Conservation (phyloP, 2,329 filamentous ascomycete species). For the Dactylonectria macrodidyma region DNA sequence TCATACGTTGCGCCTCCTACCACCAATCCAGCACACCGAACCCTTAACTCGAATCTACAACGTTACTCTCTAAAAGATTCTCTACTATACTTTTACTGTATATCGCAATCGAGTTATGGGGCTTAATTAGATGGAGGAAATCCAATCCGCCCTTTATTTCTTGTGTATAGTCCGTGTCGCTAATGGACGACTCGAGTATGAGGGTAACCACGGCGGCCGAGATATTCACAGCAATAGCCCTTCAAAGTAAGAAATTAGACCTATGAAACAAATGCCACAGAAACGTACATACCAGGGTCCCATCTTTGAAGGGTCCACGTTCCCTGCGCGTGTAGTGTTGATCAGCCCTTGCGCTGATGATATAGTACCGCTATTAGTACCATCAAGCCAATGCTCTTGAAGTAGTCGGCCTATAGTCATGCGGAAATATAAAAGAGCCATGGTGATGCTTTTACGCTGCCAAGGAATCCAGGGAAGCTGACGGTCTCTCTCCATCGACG, state of each 20-base stretch:
- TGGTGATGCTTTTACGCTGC: constrained; percentile 9
- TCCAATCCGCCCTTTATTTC: background rate
- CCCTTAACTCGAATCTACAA: too few species aligned
- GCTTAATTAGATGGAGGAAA: background rate
- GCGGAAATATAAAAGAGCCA: constrained; percentile 6
- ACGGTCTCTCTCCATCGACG: background rate
- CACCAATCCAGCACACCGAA: too few species aligned
- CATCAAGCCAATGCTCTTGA: constrained; percentile 10
- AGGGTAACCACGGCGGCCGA: background rate
- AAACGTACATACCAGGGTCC: background rate
- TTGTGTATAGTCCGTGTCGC: background rate
- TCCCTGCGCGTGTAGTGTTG: background rate
- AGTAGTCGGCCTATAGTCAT: constrained; percentile 7
- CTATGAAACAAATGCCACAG: background rate
- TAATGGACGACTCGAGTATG: background rate
- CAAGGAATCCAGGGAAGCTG: background rate
- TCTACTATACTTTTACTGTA: background rate
- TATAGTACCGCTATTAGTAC: background rate
- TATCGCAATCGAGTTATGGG: background rate
- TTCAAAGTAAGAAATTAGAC: background rate
- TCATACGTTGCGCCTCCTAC: too few species aligned
- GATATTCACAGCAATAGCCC: background rate
- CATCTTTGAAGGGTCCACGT: constrained; percentile 9
- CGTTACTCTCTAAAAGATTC: too few species aligned
- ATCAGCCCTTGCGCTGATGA: constrained; percentile 13